Evolutionary conservation across 148 eudicot genomes (phyloP), one percentile per base, ranked within the genome.

Genomic region (Cornus florida): DNA sequence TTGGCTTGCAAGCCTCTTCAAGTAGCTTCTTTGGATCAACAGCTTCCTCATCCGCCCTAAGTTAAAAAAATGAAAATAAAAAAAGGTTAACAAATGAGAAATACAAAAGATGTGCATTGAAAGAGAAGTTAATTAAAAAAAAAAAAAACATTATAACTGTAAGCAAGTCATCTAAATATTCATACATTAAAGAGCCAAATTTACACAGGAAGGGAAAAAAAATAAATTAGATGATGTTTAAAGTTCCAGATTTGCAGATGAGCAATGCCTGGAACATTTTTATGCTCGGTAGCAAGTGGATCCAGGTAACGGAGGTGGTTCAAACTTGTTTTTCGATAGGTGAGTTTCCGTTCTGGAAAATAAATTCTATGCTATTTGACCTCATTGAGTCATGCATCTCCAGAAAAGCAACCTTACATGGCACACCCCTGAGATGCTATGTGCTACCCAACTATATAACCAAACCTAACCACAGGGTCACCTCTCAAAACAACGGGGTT

Each of bases 41-140:
- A 70, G 71, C 85, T 75, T 87, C 88, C 41, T 87, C 90, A 13
- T 87, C 86, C 31, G 87, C 76, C 90, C 90, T 87, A 59, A 67
- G 35, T 16, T 10, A n/a, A 69, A 79, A 19, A 28, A 69, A 69
- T 19, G 38, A 20, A 14, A 20, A 48, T 28, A 23, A 41, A 28
- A 28, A 28, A 28, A 28, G 28, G 48, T 10, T 67, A 10, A 33
- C 22, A 31, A 43, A 23, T 10, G 67, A 43, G 16, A 23, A 35
- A 46, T 35, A 28, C 16, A 43, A 67, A 67, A 76, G 31, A 66
- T 28, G 28, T 10, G 66, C 1, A 10, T 65, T 66, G 46, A 76
- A 66, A 12, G 41, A 38, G 50, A 38, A 76, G 14, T 57, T 43
- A 66, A 28, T 13, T 24, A 41, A 64, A 14, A 28, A 28, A 28